Percentiles rank a stretch among this genome's conserved stretches.
phyloP scores from a whole-genome alignment of 2,329 filamentous ascomycete species.

The Fusarium illudens region DNA sequence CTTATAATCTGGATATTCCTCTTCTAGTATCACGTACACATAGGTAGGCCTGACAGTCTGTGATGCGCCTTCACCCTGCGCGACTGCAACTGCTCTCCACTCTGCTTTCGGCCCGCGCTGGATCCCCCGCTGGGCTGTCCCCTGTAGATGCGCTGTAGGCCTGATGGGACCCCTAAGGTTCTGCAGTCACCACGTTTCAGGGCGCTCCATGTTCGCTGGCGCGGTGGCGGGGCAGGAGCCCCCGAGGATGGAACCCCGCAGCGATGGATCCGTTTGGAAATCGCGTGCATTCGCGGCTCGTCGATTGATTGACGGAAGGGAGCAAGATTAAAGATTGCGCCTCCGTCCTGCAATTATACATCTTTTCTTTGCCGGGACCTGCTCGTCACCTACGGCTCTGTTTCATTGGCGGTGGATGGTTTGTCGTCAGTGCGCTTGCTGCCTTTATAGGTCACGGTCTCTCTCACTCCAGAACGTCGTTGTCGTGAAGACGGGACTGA shows the following conservation, averaged over 20 bases:
- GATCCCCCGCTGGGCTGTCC: not conserved
- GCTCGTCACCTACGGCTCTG: not conserved
- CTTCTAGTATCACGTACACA: not conserved
- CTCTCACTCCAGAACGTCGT: not conserved
- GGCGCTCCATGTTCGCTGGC: constrained; percentile 4
- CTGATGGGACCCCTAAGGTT: not conserved
- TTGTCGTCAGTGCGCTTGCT: constrained; percentile 8
- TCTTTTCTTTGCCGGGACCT: not conserved
- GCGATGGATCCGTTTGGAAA: not conserved
- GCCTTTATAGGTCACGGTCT: not conserved
- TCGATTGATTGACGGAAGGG: constrained; percentile 1
- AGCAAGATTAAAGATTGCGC: not conserved
- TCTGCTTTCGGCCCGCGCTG: constrained; percentile 4
- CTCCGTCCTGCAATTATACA: not conserved
- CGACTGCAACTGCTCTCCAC: not conserved
- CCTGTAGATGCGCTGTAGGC: not conserved
- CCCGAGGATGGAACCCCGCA: constrained; percentile 2
- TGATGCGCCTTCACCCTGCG: not conserved
- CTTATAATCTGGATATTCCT: not conserved
- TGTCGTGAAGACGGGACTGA: not conserved
- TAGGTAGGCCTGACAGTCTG: not conserved
- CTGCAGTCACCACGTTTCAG: constrained; percentile 13
- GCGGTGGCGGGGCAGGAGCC: constrained; percentile 2
- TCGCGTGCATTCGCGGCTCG: not conserved
- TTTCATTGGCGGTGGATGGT: not conserved